These are phyloP conservation scores for Zygosaccharomyces sapae DNA, from an alignment of 1,139 yeast species.

Conservation along the genomic window DNA sequence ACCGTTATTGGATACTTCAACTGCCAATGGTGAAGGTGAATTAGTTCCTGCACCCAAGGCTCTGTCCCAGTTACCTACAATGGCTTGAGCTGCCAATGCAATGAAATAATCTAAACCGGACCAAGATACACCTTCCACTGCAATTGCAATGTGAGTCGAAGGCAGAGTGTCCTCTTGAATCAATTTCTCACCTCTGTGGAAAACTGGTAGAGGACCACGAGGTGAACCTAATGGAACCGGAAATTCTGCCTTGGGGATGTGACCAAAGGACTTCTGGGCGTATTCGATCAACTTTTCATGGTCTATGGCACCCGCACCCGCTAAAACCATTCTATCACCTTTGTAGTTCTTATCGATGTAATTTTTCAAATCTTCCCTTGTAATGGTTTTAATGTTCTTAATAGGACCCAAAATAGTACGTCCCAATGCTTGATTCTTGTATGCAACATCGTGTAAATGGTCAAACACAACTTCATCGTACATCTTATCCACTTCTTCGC, in stretches of 20 bases:
- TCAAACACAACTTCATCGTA: slow-evolving; percentile 98
- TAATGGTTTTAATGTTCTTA: slow-evolving; percentile 76
- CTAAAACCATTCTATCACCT: slow-evolving; percentile 96
- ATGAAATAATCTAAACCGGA: slow-evolving; percentile 92
- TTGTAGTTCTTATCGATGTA: slow-evolving; percentile 85
- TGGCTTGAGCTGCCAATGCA: slow-evolving; percentile 93
- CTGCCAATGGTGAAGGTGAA: slow-evolving; percentile 73
- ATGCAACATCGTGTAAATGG: slow-evolving; percentile 90
- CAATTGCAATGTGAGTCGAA: slow-evolving; percentile 85
- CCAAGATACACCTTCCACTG: slow-evolving; percentile 99
- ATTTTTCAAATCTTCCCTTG: slow-evolving; percentile 67
- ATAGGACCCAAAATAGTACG: slow-evolving; percentile 97
- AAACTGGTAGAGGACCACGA: slow-evolving; percentile 71
- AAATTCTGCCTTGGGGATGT: slow-evolving; percentile 54
- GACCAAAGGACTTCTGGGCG: slow-evolving; percentile 75
- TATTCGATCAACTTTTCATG: slow-evolving; percentile 76
- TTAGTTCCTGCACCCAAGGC: slow-evolving; percentile 73
- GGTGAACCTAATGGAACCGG: slow-evolving; percentile 71
- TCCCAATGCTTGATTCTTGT: slow-evolving; percentile 87
- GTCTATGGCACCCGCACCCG: slow-evolving; percentile 90
- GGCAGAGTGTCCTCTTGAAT: slow-evolving; percentile 81
- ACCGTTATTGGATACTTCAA: slow-evolving; percentile 57
- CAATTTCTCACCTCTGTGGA: slow-evolving; percentile 81
- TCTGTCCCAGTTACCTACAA: slow-evolving; percentile 97
- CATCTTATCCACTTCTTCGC: slow-evolving; percentile 97